Evolutionary conservation across 1,284 basidiomycete species (phyloP).

Genomic region (Cutaneotrichosporon spelunceum): DNA sequence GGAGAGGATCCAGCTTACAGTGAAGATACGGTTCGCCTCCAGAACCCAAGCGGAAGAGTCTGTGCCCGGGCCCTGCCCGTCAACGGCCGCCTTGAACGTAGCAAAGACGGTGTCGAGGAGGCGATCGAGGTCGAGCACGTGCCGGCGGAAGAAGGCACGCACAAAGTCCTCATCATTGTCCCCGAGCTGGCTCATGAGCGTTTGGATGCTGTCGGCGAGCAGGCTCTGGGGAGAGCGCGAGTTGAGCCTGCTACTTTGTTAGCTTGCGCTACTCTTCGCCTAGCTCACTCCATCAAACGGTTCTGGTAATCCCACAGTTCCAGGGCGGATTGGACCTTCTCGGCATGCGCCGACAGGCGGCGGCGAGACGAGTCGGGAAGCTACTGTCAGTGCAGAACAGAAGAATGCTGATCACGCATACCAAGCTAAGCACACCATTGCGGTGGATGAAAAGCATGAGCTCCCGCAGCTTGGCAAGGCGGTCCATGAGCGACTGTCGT

Average conservation of each 20-base stretch:
- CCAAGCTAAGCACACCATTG: slow-evolving; percentile 73
- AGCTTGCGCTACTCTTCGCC: background rate
- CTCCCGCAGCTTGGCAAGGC: slow-evolving; percentile 71
- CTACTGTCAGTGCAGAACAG: slow-evolving; percentile 51
- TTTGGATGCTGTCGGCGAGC: slow-evolving; percentile 50
- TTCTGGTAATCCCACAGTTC: slow-evolving; percentile 84
- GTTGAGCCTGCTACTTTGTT: slow-evolving; percentile 31
- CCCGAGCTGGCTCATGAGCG: slow-evolving; percentile 35
- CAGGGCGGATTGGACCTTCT: slow-evolving; percentile 77
- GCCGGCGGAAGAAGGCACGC: slow-evolving; percentile 77
- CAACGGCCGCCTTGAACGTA: slow-evolving; percentile 31
- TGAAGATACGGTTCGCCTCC: slow-evolving; percentile 69
- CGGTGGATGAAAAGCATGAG: slow-evolving; percentile 83
- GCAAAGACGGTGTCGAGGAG: slow-evolving; percentile 45
- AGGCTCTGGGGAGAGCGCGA: slow-evolving; percentile 42
- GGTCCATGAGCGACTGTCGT: slow-evolving; percentile 69
- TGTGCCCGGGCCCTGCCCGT: slow-evolving; percentile 21
- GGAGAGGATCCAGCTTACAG: slow-evolving; percentile 56
- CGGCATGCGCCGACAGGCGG: slow-evolving; percentile 75
- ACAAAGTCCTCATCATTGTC: slow-evolving; percentile 67
- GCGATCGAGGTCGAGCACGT: slow-evolving; percentile 55
- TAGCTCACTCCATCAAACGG: slow-evolving; percentile 48
- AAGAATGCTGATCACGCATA: slow-evolving; percentile 38
- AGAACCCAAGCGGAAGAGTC: slow-evolving; percentile 57
- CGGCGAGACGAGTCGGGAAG: slow-evolving; percentile 76